Base-by-base conservation (phyloP, 495 filamentous ascomycete genomes). In the Pyrenopolyporus hunteri region DNA sequence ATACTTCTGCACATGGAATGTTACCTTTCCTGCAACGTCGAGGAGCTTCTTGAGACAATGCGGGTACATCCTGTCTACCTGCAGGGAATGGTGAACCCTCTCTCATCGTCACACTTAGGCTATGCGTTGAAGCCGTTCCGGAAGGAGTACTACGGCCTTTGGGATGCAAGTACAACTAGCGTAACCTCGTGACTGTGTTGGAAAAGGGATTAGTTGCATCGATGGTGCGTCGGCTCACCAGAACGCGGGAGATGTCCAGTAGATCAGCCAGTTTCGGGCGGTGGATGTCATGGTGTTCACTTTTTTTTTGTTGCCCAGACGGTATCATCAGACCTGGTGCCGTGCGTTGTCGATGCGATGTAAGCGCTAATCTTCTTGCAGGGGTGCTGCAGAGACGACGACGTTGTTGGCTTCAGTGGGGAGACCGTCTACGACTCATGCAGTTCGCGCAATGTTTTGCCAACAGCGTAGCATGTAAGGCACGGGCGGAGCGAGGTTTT, bases 351-450 rank as follows among this genome's bases (percentile, higher is more conserved):
- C 49, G 57, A 63, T 52, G 53, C 64, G 46, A 36, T 53, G 64
- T 67, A 67, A 67, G 64, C 64, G 31, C 64, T 67, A 67, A 43
- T 26, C 47, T 50, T 51, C 46, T 44, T 66, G 35, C 23, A 57
- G 59, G 14, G n/a, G 43, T n/a, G 36, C 22, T 45, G 48, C 58
- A 59, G 58, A 58, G 35, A 28, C 17, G 40, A 54, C 6, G 47
- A 49, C 44, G 59, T 40, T 33, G 40, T 47, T 45, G 44, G 36
- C 53, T 49, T 42, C 20, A 13, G 52, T 52, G 36, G 48, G 31
- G 33, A 63, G 47, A 17, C 16, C 22, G 35, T 19, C 32, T 55
- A 33, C 39, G 37, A 9, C 32, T 51, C 42, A 31, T 35, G 8
- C 23, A 43, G 26, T 39, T 42, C 40, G 37, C 20, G 37, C 29